These are phyloP conservation scores for Elsinoe perseae DNA, from an alignment of 2,329 filamentous ascomycete genomes.

Conservation along the genomic window DNA sequence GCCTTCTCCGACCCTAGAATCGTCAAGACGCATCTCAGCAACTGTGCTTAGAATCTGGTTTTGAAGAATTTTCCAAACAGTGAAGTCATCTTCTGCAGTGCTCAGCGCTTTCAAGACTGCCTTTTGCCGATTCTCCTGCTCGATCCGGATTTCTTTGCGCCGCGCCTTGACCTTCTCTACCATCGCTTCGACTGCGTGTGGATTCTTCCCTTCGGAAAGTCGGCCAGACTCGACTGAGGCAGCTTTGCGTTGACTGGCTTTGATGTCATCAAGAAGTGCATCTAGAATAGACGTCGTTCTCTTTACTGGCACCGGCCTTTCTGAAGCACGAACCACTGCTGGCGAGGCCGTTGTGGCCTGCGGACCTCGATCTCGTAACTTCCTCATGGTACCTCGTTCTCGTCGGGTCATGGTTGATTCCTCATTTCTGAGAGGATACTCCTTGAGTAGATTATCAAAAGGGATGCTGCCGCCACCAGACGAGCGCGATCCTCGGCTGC, in stretches of 20 bases:
- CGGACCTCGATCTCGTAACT: neutral
- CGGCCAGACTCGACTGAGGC: neutral
- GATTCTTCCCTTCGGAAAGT: neutral
- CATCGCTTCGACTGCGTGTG: neutral
- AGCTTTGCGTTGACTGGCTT: neutral
- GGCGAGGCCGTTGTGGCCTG: neutral
- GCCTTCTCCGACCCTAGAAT: neutral
- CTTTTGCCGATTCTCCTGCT: slow-evolving; percentile 5
- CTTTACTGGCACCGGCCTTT: neutral
- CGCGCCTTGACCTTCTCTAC: slow-evolving; percentile 17
- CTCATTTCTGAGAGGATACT: neutral
- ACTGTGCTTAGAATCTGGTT: slow-evolving; percentile 50
- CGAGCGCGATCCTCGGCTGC: neutral
- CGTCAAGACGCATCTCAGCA: slow-evolving; percentile 18
- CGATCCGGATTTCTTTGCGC: slow-evolving; percentile 14
- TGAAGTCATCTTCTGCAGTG: slow-evolving; percentile 51
- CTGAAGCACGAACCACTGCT: neutral
- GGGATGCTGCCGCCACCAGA: neutral
- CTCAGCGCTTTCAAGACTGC: slow-evolving; percentile 38
- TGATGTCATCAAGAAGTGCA: neutral
- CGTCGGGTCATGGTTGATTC: slow-evolving; percentile 8
- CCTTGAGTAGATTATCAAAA: neutral
- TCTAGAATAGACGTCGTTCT: neutral
- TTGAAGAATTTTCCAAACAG: slow-evolving; percentile 61
- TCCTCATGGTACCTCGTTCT: neutral